A percentile compares a stretch with the other conserved stretches of the same genome.
Evolutionary conservation across 306 rosid species (phyloP).

Genomic region (Sindora glabra): DNA sequence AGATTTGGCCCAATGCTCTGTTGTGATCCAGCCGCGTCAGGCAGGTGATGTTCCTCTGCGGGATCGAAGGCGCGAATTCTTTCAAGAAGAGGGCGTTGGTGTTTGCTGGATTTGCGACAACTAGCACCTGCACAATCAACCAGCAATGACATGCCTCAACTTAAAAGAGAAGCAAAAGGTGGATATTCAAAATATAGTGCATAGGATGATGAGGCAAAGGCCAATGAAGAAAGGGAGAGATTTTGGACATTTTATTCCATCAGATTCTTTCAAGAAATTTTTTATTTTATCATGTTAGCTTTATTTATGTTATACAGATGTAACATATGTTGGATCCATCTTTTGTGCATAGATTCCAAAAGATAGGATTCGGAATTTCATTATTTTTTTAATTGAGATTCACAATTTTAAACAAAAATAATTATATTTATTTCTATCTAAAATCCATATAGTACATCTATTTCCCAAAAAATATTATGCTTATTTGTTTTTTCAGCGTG

Average conservation of each 20-base stretch:
- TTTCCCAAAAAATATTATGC: no score
- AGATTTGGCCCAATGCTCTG: conserved; percentile 82
- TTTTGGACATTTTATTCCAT: not conserved
- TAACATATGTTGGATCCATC: no score
- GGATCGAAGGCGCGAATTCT: conserved; percentile 79
- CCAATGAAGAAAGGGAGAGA: not conserved
- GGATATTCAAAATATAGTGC: not conserved
- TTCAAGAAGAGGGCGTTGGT: conserved; percentile 81
- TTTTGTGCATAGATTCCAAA: no score
- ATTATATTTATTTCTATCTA: no score
- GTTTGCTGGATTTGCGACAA: conserved; percentile 94
- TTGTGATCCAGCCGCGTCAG: conserved; percentile 91
- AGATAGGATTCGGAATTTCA: no score
- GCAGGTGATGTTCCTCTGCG: conserved; percentile 72
- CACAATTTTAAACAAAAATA: no score
- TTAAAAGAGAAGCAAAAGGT: not conserved
- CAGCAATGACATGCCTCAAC: conserved; percentile 1
- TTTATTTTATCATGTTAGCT: no score
- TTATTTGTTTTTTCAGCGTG: no score
- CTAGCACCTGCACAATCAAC: conserved; percentile 54
- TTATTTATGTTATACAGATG: no score
- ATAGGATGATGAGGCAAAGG: not conserved
- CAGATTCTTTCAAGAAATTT: no score
- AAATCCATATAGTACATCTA: no score
- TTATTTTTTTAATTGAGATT: no score